A percentile compares a stretch with the other conserved stretches of the same genome.
These are phyloP conservation scores for Verbena officinalis DNA, from an alignment of 257 asterid genomes.

Conservation along the genomic window DNA sequence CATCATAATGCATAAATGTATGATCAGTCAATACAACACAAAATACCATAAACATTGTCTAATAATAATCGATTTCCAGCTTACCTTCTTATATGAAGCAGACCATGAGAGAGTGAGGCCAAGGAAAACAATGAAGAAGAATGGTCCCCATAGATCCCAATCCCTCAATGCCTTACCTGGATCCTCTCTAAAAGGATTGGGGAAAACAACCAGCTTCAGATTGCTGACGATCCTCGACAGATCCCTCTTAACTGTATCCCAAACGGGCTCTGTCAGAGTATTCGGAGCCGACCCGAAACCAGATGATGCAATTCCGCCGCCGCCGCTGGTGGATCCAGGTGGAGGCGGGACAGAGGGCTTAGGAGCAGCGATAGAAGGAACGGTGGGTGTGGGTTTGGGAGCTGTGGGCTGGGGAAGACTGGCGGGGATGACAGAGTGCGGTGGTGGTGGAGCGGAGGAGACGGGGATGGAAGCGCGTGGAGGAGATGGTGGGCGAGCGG, in stretches of 20 bases:
- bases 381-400: slow-evolving; percentile 39
- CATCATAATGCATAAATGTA: slow-evolving; percentile 2
- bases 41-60: background rate
- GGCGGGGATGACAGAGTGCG: slow-evolving; percentile 58
- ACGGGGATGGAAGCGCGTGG: slow-evolving; percentile 79
- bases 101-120: slow-evolving; percentile 97
- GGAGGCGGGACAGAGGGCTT: slow-evolving; percentile 31
- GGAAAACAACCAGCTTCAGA: slow-evolving; percentile 92
- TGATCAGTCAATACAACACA: slow-evolving; percentile 3
- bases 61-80: background rate
- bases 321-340: slow-evolving; percentile 36
- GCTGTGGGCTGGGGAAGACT: slow-evolving; percentile 50
- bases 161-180: slow-evolving; percentile 96
- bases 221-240: slow-evolving; percentile 83
- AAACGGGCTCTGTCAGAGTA: slow-evolving; percentile 90
- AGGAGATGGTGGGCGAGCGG: slow-evolving; percentile 81
- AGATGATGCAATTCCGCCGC: slow-evolving; percentile 37
- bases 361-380: slow-evolving; percentile 34
- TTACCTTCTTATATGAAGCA: slow-evolving; percentile 92
- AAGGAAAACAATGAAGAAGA: slow-evolving; percentile 94
- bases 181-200: slow-evolving; percentile 90
- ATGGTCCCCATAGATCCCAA: slow-evolving; percentile 99
- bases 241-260: slow-evolving; percentile 94
- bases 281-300: slow-evolving; percentile 79
- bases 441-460: slow-evolving; percentile 45